Base-by-base conservation (phyloP, 108 stramenopile species). In the Schizochytrium sp. region DNA sequence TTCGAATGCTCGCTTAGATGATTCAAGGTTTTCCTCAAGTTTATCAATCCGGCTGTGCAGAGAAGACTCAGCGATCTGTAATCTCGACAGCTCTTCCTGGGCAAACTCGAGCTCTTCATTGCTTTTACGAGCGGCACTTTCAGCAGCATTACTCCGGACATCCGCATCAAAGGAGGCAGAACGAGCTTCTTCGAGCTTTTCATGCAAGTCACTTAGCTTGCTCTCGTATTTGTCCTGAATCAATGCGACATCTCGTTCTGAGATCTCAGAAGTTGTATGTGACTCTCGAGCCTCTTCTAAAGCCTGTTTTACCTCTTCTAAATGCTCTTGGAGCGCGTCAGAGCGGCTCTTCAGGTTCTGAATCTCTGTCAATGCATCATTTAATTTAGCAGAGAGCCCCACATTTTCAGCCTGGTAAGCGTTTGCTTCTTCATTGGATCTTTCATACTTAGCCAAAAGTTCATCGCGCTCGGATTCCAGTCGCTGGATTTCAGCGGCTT, bases 161-260 rank as follows among this genome's bases (percentile, higher is more conserved):
- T 83, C 76, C 55, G 10, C 50, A 10, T 46, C 76, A 17, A 55
- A 38, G 47, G 28, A 55, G 76, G 53, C 76, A 53, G 76, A 5
- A 7, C 64, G 50, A 47, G 45, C 76, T 83, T 83, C 76, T 28
- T 83, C 76, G 28, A 83, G 45, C 28, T 83, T 83, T 47, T n/a
- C 76, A 15, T 83, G 76, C 76, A 83, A 40, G 76, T 83, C 76
- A 38, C 53, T 53, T 10, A 55, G 10, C 76, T 55, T 55, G 53
- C 76, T 17, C 15, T 83, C 76, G 53, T 49, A 50, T 5, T 12
- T 5, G 53, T 5, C 1, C 28, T 83, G 47, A 12, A 49, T 28
- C 50, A 8, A 10, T 47, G 76, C 76, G 15, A 83, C 28, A 5
- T 49, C 53, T 8, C 76, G 10, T 53, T 83, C 8, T n/a, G 8